Evolutionary conservation across 164 flowering plant genomes (phyloP).

Genomic region (Cinnamomum micranthum): DNA sequence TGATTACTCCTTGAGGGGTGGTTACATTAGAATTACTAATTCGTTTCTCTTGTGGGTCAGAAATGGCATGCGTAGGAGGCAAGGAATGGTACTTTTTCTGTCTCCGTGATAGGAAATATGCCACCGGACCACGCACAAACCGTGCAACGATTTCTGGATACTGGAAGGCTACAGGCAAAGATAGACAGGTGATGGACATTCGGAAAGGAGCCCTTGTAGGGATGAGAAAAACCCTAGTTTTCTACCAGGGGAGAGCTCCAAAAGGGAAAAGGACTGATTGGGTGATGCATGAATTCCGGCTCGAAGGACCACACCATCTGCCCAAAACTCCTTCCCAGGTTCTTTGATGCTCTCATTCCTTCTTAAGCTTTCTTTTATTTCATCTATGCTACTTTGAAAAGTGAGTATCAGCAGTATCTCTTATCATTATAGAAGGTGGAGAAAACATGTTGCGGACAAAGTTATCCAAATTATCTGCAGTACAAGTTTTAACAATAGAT

Average conservation of each 20-base stretch:
- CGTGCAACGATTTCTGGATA: slow-evolving; percentile 64
- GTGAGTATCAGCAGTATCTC: too few species aligned
- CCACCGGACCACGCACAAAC: slow-evolving; percentile 65
- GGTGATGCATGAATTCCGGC: slow-evolving; percentile 2
- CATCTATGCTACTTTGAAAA: too few species aligned
- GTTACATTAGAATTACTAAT: background rate
- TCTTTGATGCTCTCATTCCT: background rate
- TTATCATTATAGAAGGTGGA: too few species aligned
- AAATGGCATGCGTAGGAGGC: slow-evolving; percentile 63
- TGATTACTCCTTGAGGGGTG: background rate
- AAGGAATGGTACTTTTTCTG: slow-evolving; percentile 91
- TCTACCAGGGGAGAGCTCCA: background rate
- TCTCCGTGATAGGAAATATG: slow-evolving; percentile 68
- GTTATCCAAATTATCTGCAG: too few species aligned
- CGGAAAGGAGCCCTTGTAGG: background rate
- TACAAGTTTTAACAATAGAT: too few species aligned
- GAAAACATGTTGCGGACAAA: too few species aligned
- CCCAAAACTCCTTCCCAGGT: background rate
- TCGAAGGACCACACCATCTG: background rate
- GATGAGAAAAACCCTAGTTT: slow-evolving; percentile 2
- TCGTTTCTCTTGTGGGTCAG: slow-evolving; percentile 18
- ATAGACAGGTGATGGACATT: slow-evolving; percentile 23
- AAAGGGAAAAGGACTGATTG: background rate
- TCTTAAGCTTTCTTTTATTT: too few species aligned
- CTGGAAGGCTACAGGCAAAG: slow-evolving; percentile 89